phyloP scores from a whole-genome alignment of 177 flowering plant genomes.

The Viscum album region DNA sequence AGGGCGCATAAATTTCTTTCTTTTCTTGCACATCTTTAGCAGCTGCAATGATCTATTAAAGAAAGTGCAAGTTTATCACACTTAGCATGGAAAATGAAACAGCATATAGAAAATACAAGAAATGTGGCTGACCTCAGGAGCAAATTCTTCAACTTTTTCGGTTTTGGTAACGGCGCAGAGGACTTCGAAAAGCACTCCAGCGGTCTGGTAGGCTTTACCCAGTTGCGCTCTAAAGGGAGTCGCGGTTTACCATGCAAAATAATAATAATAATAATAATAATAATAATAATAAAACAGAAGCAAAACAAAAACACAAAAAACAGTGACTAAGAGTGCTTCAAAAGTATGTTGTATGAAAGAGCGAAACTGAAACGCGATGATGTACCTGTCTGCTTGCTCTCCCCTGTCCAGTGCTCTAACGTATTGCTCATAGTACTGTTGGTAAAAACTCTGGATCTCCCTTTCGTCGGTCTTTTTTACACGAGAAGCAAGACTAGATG shows the following conservation, averaged over 20 bases:
- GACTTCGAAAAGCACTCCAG: slow-evolving; percentile 96
- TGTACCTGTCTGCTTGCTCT: slow-evolving; percentile 84
- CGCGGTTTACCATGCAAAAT: neutral
- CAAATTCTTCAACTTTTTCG: slow-evolving; percentile 92
- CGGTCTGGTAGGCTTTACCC: slow-evolving; percentile 93
- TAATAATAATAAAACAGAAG: no score
- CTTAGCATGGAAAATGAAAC: no score
- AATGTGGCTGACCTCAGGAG: slow-evolving; percentile 65
- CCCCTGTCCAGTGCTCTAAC: slow-evolving; percentile 82
- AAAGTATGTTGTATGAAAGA: neutral
- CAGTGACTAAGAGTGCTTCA: neutral
- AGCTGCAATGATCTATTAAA: slow-evolving; percentile 79
- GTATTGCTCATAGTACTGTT: slow-evolving; percentile 81
- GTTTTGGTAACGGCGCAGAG: slow-evolving; percentile 92
- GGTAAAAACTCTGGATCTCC: slow-evolving; percentile 84
- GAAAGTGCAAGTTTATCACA: neutral
- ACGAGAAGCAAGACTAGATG: slow-evolving; percentile 70
- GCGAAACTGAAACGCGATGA: neutral
- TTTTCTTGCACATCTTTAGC: slow-evolving; percentile 92
- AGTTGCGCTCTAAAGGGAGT: slow-evolving; percentile 61
- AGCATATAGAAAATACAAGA: neutral
- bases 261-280: neutral
- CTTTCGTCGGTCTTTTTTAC: slow-evolving; percentile 90
- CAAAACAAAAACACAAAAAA: neutral
- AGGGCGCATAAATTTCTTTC: slow-evolving; percentile 75